Base-by-base conservation (phyloP, 768 basidiomycete species). In the Hericium erinaceus region DNA sequence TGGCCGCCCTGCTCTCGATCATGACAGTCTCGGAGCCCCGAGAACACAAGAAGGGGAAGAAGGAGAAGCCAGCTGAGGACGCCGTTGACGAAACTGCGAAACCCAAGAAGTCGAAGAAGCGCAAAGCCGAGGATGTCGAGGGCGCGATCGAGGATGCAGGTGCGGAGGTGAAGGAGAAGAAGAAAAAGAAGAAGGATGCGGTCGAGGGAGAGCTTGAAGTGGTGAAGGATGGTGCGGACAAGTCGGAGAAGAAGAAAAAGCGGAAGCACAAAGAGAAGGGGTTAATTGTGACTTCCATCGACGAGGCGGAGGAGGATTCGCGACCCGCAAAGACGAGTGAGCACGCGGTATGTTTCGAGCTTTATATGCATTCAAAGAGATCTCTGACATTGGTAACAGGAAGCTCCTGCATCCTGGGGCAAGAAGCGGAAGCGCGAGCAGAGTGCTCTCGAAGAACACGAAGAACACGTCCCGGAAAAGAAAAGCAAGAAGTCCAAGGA, bases 401-500 rank as follows among this genome's bases (percentile, higher is more conserved):
- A 33, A 10, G 33, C 8, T 8, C 9, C 8, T 33, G 5, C 33
- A 1, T 33, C 33, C 6, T 4, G 33, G 33, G 7, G 33, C 9
- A 33, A 33, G 9, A 33, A 33, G 33, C 33, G 33, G 33, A 33
- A 33, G 33, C 26, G 28, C 50, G 11, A 51, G 20, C 50, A 20
- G 4, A 28, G 50, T 1, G 1, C 16, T 22, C 28, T 22, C 39
- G 40, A 61, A 44, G 53, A 33, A 15, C 33, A 20, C 26, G 40
- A 48, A 51, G 24, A 48, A 18, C 44, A 16, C 6, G 13, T 4
- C 7, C 13, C 44, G 22, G 44, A 37, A 16, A 48, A 18, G 28
- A 39, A 24, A 64, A 57, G 4, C 22, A 58, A 53, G 59, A 55
- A 65, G 61, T 48, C 65, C 58, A 49, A 52, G 56, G 54, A 64